Base-by-base conservation (phyloP, 2,329 filamentous ascomycete species). In the Xylariomycetidae sp. region DNA sequence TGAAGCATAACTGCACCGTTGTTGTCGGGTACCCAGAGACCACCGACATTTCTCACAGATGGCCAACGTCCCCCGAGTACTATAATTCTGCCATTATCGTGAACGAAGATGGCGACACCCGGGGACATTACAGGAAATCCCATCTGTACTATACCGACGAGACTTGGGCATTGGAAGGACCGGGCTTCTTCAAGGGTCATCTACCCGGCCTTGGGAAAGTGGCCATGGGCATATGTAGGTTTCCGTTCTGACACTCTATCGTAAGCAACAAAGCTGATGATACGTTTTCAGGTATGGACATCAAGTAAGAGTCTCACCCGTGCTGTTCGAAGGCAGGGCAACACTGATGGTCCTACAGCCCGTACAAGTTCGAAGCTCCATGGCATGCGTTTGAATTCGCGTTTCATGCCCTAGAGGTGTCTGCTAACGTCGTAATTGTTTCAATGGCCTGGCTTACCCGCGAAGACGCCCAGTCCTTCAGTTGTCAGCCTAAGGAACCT, bases 391-490 rank as follows among this genome's bases (percentile, higher is more conserved):
- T 66, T 40, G 70, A 73, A 37, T 72, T 73, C 41, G 70, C 69
- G 9, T 71, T 63, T 16, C 77, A 85, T 27, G 63, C 81, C 5
- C 53, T 87, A 0, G 59, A 75, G 2, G 59, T 62, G 0, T 50
- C 68, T 0, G 72, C 81, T 0, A 76, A 78, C 11, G 42, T 89
- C 0, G 77, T 86, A 2, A 74, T 88, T 20, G 46, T 90, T 0
- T 77, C 74, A 4, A 89, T 89, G 85, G 84, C 86, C 0, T 90
- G 85, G 85, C 64, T 85, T 19, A 87, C 83, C 2, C 65, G 56
- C 35, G 77, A 67, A 40, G 70, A 66, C 48, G 67, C 58, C 2
- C 65, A 49, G 13, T 37, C 38, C 6, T 78, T 64, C 51, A 76
- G 50, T 38, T 66, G 46, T 17, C 63, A 43, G 43, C 74, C 74